These are phyloP conservation scores for Golubevia pallescens DNA, from an alignment of 1,284 basidiomycete species.

Conservation along the genomic window DNA sequence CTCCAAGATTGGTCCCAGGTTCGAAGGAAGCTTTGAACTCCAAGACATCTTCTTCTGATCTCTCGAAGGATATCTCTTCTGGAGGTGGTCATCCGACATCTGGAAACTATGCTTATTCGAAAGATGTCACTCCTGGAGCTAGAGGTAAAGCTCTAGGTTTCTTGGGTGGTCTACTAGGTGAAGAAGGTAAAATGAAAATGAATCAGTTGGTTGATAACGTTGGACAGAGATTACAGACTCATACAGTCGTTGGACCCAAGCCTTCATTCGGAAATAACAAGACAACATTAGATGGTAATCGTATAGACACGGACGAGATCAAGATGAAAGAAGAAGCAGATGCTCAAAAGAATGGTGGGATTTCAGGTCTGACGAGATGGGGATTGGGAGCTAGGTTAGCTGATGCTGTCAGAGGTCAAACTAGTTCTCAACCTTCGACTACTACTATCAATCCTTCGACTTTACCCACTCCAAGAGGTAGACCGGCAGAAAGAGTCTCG, in stretches of 20 bases:
- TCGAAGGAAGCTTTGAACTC: constrained; percentile 5
- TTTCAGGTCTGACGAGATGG: not conserved
- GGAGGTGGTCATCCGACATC: not conserved
- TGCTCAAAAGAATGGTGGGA: not conserved
- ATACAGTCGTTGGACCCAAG: constrained; percentile 54
- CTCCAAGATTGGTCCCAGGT: constrained; percentile 32
- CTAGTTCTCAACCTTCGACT: not conserved
- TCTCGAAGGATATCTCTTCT: not conserved
- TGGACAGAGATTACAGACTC: constrained; percentile 49
- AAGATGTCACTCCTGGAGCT: constrained; percentile 52
- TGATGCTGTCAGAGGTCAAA: not conserved
- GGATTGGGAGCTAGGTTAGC: not conserved
- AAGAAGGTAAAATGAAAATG: constrained; percentile 59
- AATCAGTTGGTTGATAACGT: constrained; percentile 57
- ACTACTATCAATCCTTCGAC: not conserved
- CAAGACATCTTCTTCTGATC: not conserved
- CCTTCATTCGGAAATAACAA: constrained; percentile 38
- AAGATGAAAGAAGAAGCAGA: not conserved
- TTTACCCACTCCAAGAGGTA: not conserved
- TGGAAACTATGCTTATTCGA: constrained; percentile 25
- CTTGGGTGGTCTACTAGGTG: constrained; percentile 55
- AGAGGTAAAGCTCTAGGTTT: constrained; percentile 56
- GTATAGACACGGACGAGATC: not conserved
- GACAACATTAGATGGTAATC: not conserved
- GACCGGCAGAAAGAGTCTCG: not conserved